phyloP scores from a whole-genome alignment of 1,139 yeast genomes.

The Saccharomyces hybrid region DNA sequence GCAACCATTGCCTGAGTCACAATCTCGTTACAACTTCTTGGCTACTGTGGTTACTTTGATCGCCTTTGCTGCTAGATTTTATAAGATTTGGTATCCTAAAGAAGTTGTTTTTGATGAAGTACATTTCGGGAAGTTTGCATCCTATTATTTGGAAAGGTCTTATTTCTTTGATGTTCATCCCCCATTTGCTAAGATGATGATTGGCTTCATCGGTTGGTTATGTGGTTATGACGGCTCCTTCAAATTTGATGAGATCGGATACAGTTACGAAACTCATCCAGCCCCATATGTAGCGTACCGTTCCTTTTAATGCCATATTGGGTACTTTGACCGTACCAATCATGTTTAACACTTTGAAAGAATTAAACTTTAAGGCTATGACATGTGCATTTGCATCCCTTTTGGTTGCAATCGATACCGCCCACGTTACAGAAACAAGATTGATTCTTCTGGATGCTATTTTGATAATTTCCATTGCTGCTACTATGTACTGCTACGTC shows the following conservation, averaged over 20 bases:
- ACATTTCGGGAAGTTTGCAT: conserved; percentile 93
- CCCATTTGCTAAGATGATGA: conserved; percentile 88
- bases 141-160: conserved; percentile 73
- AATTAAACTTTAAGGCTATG: conserved; percentile 68
- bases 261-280: conserved; percentile 60
- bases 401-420: conserved; percentile 79
- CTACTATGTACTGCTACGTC: conserved; percentile 69
- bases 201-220: conserved; percentile 84
- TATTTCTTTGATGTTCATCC: conserved; percentile 96
- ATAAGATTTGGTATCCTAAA: conserved; percentile 60
- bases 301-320: conserved; percentile 68
- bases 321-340: conserved; percentile 81
- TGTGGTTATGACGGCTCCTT: conserved; percentile 84
- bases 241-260: conserved; percentile 88
- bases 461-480: conserved; percentile 70
- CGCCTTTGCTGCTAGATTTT: conserved; percentile 69
- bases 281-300: conserved; percentile 91
- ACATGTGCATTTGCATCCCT: conserved; percentile 78
- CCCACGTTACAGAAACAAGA: conserved; percentile 86
- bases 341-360: conserved; percentile 74
- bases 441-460: conserved; percentile 88
- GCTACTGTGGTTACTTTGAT: conserved; percentile 44
- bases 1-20: conserved; percentile 22
- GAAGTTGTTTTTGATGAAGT: conserved; percentile 97
- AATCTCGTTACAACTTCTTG: conserved; percentile 16